Base-by-base conservation (phyloP, 345 rosid species). In the Stellera chamaejasme region DNA sequence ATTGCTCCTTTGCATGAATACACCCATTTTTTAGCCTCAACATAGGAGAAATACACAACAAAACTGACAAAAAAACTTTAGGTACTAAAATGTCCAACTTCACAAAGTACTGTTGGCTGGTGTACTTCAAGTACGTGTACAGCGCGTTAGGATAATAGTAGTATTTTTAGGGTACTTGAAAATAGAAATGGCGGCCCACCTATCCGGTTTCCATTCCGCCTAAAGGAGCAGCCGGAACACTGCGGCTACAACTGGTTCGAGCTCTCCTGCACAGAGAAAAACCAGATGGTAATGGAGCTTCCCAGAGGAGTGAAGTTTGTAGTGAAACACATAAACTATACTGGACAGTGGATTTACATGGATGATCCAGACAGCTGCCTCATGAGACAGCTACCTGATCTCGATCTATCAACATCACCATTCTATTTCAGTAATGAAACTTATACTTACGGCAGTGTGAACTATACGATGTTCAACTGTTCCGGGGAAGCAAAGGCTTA, bases 241-340 rank as follows among this genome's bases (percentile, higher is more conserved):
- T 53, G 66, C 42, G 52, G 66, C 15, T 62, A 58, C 15, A 27
- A 51, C 48, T 52, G 65, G 32, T 62, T 62, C 14, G 51, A 45
- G 19, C 58, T 62, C 3, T 52, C 52, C 39, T 62, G 65, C 52
- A 42, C 51, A 2, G 58, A 62, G 45, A 27, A 32, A 11, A 53
- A 53, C 2, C 39, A 62, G 19, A 62, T 50, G 16, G 0, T 45
- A 43, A 44, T 62, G 32, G 25, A 53, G n/a, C 32, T 62, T 5
- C 59, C 66, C 28, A 50, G 27, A 11, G 16, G 44, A 1, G 13
- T 61, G 49, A 10, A 50, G 7, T 15, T 60, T 26, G 6, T 42
- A 56, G 64, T 60, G 64, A 26, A 50, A 39, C 56, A 11, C 26
- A 60, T 60, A 9, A 49, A 60, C 27, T 60, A 60, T n/a, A 12